Conservation (phyloP, 2,329 filamentous ascomycete species). For the Drechslerella coelobrocha region DNA sequence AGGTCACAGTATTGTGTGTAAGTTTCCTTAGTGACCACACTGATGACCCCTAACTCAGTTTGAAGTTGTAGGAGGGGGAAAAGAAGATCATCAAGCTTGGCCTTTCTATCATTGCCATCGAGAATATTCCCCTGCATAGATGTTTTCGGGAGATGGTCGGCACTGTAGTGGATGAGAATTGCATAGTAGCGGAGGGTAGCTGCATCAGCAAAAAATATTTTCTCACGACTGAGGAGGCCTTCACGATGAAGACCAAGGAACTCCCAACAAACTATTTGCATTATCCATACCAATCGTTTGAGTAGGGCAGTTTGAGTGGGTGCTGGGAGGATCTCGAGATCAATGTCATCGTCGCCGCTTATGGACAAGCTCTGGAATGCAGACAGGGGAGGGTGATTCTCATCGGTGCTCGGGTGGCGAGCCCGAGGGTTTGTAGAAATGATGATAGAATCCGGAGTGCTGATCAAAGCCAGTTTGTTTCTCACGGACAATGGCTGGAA, state of each 20-base stretch:
- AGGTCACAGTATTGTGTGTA: conserved; percentile 4
- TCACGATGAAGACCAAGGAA: conserved; percentile 8
- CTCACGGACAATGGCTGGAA: conserved; percentile 2
- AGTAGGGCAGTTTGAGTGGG: conserved; percentile 5
- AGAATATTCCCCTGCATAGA: conserved; percentile 8
- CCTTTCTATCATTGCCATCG: not conserved
- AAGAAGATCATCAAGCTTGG: conserved; percentile 3
- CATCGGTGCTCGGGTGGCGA: not conserved
- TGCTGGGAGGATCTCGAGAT: not conserved
- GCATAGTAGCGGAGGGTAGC: conserved; percentile 23
- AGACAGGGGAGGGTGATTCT: not conserved
- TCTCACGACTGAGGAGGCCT: conserved; percentile 8
- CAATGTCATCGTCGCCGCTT: not conserved
- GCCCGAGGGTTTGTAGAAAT: not conserved
- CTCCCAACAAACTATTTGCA: conserved; percentile 24
- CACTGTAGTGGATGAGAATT: conserved; percentile 11
- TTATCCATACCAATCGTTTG: conserved; percentile 16
- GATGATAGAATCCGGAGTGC: not conserved
- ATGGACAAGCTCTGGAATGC: not conserved
- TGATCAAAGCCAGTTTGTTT: not conserved
- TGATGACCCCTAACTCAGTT: not conserved
- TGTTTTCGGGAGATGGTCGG: conserved; percentile 1
- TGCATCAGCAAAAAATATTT: conserved; percentile 12
- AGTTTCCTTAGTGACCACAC: not conserved
- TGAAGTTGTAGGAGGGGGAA: conserved; percentile 16